Conservation (phyloP, 164 flowering plant genomes). For the Vitis vinifera region ASM3070453v1 NC_081817.1:2543501-2544000, state of each 20-base stretch:
- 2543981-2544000: neutral
- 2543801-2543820: slow-evolving; percentile 20
- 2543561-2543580: neutral
- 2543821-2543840: too few relatives aligned
- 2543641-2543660: slow-evolving; percentile 19
- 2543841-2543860: too few relatives aligned
- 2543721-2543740: neutral
- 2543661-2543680: slow-evolving; percentile 25
- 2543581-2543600: neutral
- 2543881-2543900: too few relatives aligned
- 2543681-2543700: slow-evolving; percentile 18
- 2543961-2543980: neutral
- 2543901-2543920: neutral
- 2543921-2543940: neutral
- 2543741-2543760: neutral
- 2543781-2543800: slow-evolving; percentile 14
- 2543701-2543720: slow-evolving; percentile 11
- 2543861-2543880: neutral
- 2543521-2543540: slow-evolving; percentile 9
- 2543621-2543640: too few relatives aligned
- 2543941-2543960: neutral
- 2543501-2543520: neutral
- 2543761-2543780: slow-evolving; percentile 6
- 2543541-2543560: slow-evolving; percentile 17
- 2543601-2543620: too few relatives aligned